phyloP scores from a whole-genome alignment of 345 rosid genomes.

The Populus deltoides region DNA sequence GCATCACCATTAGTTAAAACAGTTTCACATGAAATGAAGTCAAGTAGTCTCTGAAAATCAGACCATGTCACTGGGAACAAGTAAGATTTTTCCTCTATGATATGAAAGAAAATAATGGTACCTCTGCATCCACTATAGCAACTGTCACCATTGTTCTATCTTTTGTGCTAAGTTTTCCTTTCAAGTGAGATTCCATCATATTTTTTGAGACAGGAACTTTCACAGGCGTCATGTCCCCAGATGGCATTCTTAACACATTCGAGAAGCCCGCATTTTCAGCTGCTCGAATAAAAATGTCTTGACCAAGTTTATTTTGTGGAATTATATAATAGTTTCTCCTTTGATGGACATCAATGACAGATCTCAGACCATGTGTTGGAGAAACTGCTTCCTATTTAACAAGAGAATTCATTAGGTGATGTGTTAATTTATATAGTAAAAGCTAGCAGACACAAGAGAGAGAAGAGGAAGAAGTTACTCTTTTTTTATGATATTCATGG shows the following conservation, averaged over 20 bases:
- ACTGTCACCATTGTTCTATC: slow-evolving; percentile 69
- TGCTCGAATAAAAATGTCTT: slow-evolving; percentile 79
- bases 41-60: no score
- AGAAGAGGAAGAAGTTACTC: slow-evolving; percentile 35
- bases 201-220: slow-evolving; percentile 87
- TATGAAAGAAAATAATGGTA: slow-evolving; percentile 23
- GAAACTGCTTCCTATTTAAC: slow-evolving; percentile 50
- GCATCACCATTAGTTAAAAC: no score
- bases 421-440: background rate
- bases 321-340: slow-evolving; percentile 72
- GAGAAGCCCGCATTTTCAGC: slow-evolving; percentile 56
- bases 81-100: background rate
- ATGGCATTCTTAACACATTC: slow-evolving; percentile 70
- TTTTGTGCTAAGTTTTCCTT: slow-evolving; percentile 48
- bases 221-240: slow-evolving; percentile 79
- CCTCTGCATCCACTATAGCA: slow-evolving; percentile 73
- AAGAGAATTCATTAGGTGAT: slow-evolving; percentile 18
- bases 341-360: slow-evolving; percentile 65
- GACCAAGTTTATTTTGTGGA: slow-evolving; percentile 93
- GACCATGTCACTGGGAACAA: no score
- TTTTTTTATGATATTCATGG: slow-evolving; percentile 45
- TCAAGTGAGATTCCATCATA: slow-evolving; percentile 79
- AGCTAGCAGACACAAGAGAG: background rate
- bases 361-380: slow-evolving; percentile 47
- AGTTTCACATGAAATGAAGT: no score